Conservation (phyloP, 805 yeast species). For the Candida nonsorbophila region DNA sequence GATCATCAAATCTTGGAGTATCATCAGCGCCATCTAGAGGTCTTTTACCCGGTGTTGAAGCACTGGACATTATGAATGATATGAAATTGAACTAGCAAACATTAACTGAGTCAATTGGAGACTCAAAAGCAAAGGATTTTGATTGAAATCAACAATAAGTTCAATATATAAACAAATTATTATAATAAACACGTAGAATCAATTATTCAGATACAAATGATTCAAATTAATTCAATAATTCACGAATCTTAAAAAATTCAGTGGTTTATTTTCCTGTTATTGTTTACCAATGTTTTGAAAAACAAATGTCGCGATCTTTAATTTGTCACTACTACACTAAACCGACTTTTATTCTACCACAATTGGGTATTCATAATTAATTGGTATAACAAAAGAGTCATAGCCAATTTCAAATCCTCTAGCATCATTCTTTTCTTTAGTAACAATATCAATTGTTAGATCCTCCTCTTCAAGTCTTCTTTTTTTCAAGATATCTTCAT, state of each 20-base stretch:
- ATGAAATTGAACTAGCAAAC: conserved; percentile 1
- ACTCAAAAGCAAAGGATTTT: too few relatives aligned
- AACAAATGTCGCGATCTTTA: too few relatives aligned
- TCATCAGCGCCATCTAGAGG: conserved; percentile 13
- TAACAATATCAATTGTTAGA: conserved; percentile 58
- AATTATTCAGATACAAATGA: too few relatives aligned
- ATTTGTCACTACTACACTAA: too few relatives aligned
- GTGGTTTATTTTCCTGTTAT: too few relatives aligned
- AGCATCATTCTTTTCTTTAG: conserved; percentile 62
- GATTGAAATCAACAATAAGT: too few relatives aligned
- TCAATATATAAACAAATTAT: too few relatives aligned
- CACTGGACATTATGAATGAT: conserved; percentile 19
- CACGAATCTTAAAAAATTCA: too few relatives aligned
- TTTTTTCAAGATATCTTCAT: conserved; percentile 59
- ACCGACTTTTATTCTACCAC: neutral
- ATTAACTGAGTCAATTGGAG: too few relatives aligned
- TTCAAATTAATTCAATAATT: too few relatives aligned
- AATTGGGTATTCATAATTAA: conserved; percentile 9
- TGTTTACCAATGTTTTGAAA: too few relatives aligned
- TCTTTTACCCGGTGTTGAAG: conserved; percentile 26
- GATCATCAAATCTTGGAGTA: conserved; percentile 45
- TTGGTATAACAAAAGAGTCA: conserved; percentile 60
- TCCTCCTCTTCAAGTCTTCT: conserved; percentile 60
- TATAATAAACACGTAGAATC: too few relatives aligned
- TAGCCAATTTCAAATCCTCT: conserved; percentile 56